Base-by-base conservation (phyloP, 441 rosid genomes). In the Erodium chrysanthum region DNA sequence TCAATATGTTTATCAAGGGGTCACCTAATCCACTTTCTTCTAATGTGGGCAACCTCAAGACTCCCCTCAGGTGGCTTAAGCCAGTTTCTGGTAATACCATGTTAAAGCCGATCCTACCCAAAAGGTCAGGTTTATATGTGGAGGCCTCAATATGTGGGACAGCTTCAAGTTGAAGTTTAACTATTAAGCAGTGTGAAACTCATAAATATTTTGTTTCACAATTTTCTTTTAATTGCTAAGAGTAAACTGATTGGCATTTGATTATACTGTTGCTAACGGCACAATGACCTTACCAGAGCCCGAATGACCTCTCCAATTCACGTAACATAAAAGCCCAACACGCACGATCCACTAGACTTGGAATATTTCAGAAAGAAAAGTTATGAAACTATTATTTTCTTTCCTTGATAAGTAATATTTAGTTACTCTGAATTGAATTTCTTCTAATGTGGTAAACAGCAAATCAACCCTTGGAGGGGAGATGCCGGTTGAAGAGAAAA, bases 391-490 rank as follows among this genome's bases (percentile, higher is more conserved):
- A 12, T 44, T 44, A 11, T 12, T 44, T 10, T 37, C 4, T 44
- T 44, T 44, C 15, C 50, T 44, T 44, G n/a, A 29, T 29, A 29
- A 29, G 33, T 29, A 2, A 3, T 29, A 29, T 48, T 48, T 48
- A n/a, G 2, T 48, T 48, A 3, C 18, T 54, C 7, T 18, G 11
- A 54, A 54, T 17, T 20, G 22, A 7, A 54, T 54, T 54, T 29
- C 5, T 54, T 4, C 17, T 63, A 21, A 42, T 81, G 50, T 64
- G 25, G 44, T 75, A 77, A 69, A 68, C 83, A 87, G 96, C 77
- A 92, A 87, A 82, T 83, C 92, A 75, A 76, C 77, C 65, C 79
- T 88, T 37, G 91, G 93, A 4, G 81, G 75, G 66, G 94, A 79
- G 68, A 82, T 92, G 92, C 78, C 92, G 5, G 68, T 63, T 8